A percentile compares a stretch with the other conserved stretches of the same genome.
phyloP scores from a whole-genome alignment of 495 filamentous ascomycete genomes.

The Aspergillus campestris region DNA sequence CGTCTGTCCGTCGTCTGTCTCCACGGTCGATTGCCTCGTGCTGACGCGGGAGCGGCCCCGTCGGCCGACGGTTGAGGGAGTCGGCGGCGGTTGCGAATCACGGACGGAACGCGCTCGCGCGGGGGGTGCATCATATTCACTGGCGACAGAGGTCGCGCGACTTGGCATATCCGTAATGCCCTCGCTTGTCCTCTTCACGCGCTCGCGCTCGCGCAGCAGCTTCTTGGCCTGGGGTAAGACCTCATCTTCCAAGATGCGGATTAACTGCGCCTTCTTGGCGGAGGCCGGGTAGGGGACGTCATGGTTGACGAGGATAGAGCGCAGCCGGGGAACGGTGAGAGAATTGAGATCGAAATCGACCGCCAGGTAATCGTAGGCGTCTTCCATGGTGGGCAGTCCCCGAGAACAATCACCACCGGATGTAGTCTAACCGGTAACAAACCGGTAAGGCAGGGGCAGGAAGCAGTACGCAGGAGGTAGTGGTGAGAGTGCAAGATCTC shows the following conservation, averaged over 20 bases:
- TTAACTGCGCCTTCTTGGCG: conserved; percentile 79
- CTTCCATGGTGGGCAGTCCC: conserved; percentile 43
- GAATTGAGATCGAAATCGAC: conserved; percentile 73
- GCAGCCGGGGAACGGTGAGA: conserved; percentile 77
- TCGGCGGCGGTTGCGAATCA: conserved; percentile 38
- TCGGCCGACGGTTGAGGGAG: conserved; percentile 33
- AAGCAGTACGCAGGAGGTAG: no score
- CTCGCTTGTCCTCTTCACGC: conserved; percentile 68
- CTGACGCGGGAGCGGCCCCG: conserved; percentile 34
- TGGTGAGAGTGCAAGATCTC: no score
- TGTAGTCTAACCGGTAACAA: no score
- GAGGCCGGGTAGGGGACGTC: conserved; percentile 75
- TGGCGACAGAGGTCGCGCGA: conserved; percentile 41
- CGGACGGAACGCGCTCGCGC: conserved; percentile 17
- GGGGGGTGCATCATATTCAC: conserved; percentile 29
- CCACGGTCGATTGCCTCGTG: conserved; percentile 26
- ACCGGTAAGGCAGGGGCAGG: no score
- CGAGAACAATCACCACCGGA: conserved; percentile 2
- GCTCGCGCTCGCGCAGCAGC: conserved; percentile 62
- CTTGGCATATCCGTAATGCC: conserved; percentile 77
- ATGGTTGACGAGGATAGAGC: conserved; percentile 81
- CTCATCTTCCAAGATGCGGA: conserved; percentile 73
- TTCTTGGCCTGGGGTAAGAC: conserved; percentile 69
- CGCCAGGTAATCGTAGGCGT: conserved; percentile 72
- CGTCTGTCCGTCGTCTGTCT: conserved; percentile 24